Base-by-base conservation (phyloP, 768 basidiomycete species). In the Leccinum disarticulatum region DNA sequence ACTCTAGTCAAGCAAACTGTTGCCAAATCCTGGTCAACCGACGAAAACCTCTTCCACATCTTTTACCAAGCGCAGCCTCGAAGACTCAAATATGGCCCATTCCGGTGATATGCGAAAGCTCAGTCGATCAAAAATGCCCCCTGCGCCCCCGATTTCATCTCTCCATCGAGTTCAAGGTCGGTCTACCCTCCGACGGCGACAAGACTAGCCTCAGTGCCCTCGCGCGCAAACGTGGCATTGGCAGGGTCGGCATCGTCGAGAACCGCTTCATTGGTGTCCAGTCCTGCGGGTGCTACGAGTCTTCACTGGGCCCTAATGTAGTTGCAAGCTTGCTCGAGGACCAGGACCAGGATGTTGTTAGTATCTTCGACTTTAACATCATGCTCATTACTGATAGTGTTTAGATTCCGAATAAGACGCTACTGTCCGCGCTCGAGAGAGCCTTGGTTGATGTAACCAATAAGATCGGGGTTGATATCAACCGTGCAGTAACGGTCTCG, bases 51-150 rank as follows among this genome's bases (percentile, higher is more conserved):
- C 52, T 98, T 96, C 88, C 97, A 99, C 81, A 98, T 98, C 77
- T 98, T 96, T 15, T 99, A 98, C 78, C 97, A 99, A 77, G 95
- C 97, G 96, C 52, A 98, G 98, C 75, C 87, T 99, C 64, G 97
- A 99, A 76, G 91, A 98, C 72, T 96, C 97, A 63, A 86, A 96
- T 80, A 87, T 80, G 60, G 97, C 94, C 6, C 97, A 96, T 55
- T 95, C 96, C n/a, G 72, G 74, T 13, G 96, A 98, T 81, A 99
- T 99, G 97, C 98, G 97, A 97, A 98, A 98, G 76, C 87, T 98
- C 80, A 82, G 58, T 83, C 90, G 27, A 89, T 91, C 36, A 88
- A 95, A 69, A 75, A 87, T 49, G 93, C 95, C 2, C 95, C 97
- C 13, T 74, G 77, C n/a, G 81, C 79, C 7, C 89, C 95, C 25